These are phyloP conservation scores for Anethum foeniculum DNA, from an alignment of 140 eudicot genomes.

Conservation along the genomic window DNA sequence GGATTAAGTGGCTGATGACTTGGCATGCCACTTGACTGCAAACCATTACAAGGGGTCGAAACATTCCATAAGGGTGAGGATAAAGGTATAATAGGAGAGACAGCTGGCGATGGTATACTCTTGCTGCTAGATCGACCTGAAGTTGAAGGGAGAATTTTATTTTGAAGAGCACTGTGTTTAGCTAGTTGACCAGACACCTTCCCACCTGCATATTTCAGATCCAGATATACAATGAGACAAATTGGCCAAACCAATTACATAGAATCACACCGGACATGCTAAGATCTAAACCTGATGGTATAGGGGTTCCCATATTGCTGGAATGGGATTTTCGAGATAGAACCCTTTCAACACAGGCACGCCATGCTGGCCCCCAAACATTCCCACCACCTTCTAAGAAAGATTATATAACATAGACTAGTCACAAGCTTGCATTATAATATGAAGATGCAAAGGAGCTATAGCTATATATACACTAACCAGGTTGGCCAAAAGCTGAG, in stretches of 20 bases:
- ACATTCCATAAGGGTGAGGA: constrained; percentile 91
- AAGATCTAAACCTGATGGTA: constrained; percentile 39
- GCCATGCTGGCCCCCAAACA: constrained; percentile 86
- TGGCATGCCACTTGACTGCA: constrained; percentile 33
- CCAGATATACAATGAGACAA: constrained; percentile 16
- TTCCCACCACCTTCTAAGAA: constrained; percentile 66
- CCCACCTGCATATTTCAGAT: constrained; percentile 33
- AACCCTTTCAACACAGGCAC: constrained; percentile 57
- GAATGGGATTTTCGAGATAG: constrained; percentile 42
- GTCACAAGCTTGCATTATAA: constrained; percentile 7
- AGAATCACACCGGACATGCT: neutral
- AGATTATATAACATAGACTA: neutral
- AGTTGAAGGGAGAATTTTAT: constrained; percentile 38
- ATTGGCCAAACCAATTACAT: neutral
- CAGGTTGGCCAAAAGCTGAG: constrained; percentile 87
- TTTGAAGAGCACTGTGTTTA: constrained; percentile 38
- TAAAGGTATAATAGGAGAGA: constrained; percentile 55
- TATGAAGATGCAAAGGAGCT: neutral
- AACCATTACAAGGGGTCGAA: constrained; percentile 52
- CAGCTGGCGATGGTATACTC: constrained; percentile 32
- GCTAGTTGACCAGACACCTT: constrained; percentile 41
- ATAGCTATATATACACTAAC: constrained; percentile 31
- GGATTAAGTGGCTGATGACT: constrained; percentile 53
- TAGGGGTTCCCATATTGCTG: constrained; percentile 46
- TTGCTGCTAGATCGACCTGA: constrained; percentile 32